Evolutionary conservation across 148 eudicot species (phyloP).

Genomic region (Rhododendron ovatum): DNA sequence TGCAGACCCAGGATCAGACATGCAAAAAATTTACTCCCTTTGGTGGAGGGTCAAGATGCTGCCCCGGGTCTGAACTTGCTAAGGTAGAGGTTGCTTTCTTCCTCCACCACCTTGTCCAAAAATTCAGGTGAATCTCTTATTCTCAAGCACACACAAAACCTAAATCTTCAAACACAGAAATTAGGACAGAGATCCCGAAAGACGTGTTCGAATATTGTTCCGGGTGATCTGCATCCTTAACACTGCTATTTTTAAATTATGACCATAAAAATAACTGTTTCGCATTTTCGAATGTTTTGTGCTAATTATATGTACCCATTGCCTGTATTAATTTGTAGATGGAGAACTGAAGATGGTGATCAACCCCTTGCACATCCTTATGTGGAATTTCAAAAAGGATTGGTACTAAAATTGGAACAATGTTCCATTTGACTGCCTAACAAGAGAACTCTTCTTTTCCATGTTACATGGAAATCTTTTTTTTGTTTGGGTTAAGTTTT

Average conservation of each 20-base stretch:
- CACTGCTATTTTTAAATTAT: not conserved
- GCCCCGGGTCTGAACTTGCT: slow-evolving; percentile 66
- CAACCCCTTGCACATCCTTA: slow-evolving; percentile 45
- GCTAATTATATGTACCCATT: not conserved
- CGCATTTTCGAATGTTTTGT: not conserved
- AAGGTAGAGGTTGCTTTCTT: slow-evolving; percentile 62
- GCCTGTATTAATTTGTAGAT: slow-evolving; percentile 19
- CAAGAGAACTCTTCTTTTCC: not conserved
- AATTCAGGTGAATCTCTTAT: slow-evolving; percentile 35
- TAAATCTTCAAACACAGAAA: not conserved
- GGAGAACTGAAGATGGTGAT: slow-evolving; percentile 43
- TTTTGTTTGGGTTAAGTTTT: not conserved
- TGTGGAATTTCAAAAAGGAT: slow-evolving; percentile 41
- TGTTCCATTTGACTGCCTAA: slow-evolving; percentile 14
- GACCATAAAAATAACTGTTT: not conserved
- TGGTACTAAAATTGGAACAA: slow-evolving; percentile 27
- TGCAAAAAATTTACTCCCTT: slow-evolving; percentile 59
- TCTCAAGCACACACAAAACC: not conserved
- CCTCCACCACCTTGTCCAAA: slow-evolving; percentile 61
- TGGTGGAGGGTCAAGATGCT: slow-evolving; percentile 65
- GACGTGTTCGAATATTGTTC: not conserved
- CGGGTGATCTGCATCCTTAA: not conserved
- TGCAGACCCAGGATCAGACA: slow-evolving; percentile 39
- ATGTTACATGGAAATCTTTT: not conserved
- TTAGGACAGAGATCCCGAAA: no score